These are phyloP conservation scores for Amanita muscaria DNA, from an alignment of 768 basidiomycete genomes.

Conservation along the genomic window DNA sequence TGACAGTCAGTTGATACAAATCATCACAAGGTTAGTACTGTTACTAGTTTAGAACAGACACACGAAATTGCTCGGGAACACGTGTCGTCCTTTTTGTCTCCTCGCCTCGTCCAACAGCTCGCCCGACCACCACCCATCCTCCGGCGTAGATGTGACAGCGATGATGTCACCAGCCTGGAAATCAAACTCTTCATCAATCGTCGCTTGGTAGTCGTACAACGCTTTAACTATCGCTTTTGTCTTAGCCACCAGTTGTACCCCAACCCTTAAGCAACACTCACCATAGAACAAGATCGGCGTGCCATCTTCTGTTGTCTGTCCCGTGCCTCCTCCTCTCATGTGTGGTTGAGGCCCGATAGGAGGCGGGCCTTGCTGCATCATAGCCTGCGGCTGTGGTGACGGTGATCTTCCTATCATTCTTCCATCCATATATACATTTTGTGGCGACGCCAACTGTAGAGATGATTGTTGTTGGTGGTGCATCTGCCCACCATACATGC, in stretches of 20 bases:
- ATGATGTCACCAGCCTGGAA: slow-evolving; percentile 95
- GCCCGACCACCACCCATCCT: slow-evolving; percentile 98
- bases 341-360: slow-evolving; percentile 12
- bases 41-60: slow-evolving; percentile 66
- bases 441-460: slow-evolving; percentile 18
- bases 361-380: slow-evolving; percentile 22
- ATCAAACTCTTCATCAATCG: slow-evolving; percentile 90
- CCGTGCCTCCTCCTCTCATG: slow-evolving; percentile 32
- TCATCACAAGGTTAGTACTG: too few relatives aligned
- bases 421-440: slow-evolving; percentile 30
- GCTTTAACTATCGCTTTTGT: slow-evolving; percentile 60
- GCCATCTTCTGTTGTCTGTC: slow-evolving; percentile 77
- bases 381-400: slow-evolving; percentile 36
- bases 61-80: slow-evolving; percentile 88
- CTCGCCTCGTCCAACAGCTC: slow-evolving; percentile 71
- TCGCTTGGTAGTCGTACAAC: slow-evolving; percentile 77
- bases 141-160: slow-evolving; percentile 87
- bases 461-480: slow-evolving; percentile 22
- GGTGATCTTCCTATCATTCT: slow-evolving; percentile 42
- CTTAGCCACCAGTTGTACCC: slow-evolving; percentile 1
- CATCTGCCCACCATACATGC: slow-evolving; percentile 17
- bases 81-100: slow-evolving; percentile 60
- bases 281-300: slow-evolving; percentile 82
- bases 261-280: slow-evolving; percentile 27
- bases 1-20: too few relatives aligned